phyloP scores from a whole-genome alignment of 768 basidiomycete species.

The Omphalotus guepiniiformis region DNA sequence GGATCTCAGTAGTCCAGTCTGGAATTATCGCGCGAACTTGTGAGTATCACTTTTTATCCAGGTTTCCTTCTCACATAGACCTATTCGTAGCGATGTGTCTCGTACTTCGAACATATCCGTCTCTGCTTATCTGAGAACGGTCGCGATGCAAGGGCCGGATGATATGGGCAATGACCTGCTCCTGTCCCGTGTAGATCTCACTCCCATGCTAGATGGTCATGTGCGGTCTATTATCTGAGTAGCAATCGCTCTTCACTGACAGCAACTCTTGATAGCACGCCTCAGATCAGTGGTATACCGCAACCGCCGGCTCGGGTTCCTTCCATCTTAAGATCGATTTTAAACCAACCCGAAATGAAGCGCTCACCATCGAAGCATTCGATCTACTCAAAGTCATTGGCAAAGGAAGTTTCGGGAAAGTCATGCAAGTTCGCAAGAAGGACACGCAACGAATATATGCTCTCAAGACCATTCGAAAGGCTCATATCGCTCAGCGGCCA shows the following conservation, averaged over 20 bases:
- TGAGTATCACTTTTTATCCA: constrained; percentile 37
- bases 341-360: constrained; percentile 78
- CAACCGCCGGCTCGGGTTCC: constrained; percentile 80
- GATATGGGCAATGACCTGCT: constrained; percentile 98
- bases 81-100: constrained; percentile 76
- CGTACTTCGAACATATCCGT: constrained; percentile 90
- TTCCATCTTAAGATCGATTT: constrained; percentile 97
- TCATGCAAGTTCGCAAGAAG: constrained; percentile 99
- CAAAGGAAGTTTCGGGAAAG: constrained; percentile 97
- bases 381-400: constrained; percentile 97
- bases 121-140: constrained; percentile 86
- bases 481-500: constrained; percentile 91
- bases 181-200: constrained; percentile 89
- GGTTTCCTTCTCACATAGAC: background rate
- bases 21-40: constrained; percentile 97
- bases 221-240: constrained; percentile 34
- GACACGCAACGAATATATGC: constrained; percentile 98
- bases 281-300: constrained; percentile 88
- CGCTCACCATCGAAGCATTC: constrained; percentile 93
- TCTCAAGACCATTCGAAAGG: constrained; percentile 96
- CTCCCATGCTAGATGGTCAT: constrained; percentile 75
- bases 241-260: constrained; percentile 12
- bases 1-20: constrained; percentile 84
- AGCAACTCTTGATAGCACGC: constrained; percentile 46
- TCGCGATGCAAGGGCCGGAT: constrained; percentile 67